phyloP scores from a whole-genome alignment of 176 grass and related monocot species.

The Tuctoria greenei region DNA sequence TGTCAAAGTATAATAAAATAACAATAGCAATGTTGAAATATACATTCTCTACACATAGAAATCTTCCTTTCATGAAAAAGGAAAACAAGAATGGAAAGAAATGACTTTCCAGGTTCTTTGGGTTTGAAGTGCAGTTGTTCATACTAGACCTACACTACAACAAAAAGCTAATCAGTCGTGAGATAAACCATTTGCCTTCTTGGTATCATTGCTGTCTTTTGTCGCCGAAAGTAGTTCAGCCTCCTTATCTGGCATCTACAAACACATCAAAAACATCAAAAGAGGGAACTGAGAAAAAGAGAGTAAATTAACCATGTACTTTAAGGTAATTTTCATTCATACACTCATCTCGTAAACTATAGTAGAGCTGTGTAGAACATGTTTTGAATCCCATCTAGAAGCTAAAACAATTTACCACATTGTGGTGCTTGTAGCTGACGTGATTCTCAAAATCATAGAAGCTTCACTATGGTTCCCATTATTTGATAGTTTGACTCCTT shows the following conservation, averaged over 20 bases:
- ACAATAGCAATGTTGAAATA: slow-evolving; percentile 47
- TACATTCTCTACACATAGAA: slow-evolving; percentile 45
- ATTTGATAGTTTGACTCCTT: slow-evolving; percentile 17
- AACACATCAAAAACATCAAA: slow-evolving; percentile 27
- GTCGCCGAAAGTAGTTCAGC: slow-evolving; percentile 72
- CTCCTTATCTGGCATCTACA: slow-evolving; percentile 87
- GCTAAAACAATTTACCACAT: background rate
- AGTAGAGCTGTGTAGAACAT: background rate
- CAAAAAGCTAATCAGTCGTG: slow-evolving; percentile 54
- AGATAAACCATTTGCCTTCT: slow-evolving; percentile 81
- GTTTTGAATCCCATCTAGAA: background rate
- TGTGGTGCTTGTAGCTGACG: background rate
- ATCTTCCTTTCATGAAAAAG: slow-evolving; percentile 48
- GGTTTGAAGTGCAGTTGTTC: slow-evolving; percentile 39
- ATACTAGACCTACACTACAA: slow-evolving; percentile 60
- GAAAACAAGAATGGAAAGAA: slow-evolving; percentile 67
- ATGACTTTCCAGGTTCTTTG: slow-evolving; percentile 59
- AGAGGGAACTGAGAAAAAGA: slow-evolving; percentile 17
- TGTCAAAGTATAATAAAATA: slow-evolving; percentile 42
- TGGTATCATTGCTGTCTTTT: slow-evolving; percentile 65
- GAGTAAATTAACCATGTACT: slow-evolving; percentile 14
- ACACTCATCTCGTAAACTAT: background rate
- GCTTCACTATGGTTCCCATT: slow-evolving; percentile 11
- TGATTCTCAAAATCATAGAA: slow-evolving; percentile 9
- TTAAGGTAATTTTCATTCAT: slow-evolving; percentile 10